These are phyloP conservation scores for Plantago elongata DNA, from an alignment of 257 asterid genomes.

Conservation along the genomic window DNA sequence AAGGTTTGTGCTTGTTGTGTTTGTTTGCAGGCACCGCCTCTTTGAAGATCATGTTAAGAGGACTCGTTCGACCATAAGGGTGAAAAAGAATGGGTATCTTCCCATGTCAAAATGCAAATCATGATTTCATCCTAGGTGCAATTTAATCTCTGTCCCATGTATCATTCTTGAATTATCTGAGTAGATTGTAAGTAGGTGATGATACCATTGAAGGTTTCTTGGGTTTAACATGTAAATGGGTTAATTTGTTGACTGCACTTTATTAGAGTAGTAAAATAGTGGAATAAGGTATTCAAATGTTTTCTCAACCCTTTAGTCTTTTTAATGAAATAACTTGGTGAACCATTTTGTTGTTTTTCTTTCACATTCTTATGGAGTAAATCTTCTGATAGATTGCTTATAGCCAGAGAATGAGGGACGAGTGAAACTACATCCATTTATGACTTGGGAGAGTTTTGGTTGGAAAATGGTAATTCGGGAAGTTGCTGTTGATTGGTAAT, in stretches of 20 bases:
- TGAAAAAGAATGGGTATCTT: conserved; percentile 42
- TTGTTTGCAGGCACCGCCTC: conserved; percentile 59
- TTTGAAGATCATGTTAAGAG: conserved; percentile 59
- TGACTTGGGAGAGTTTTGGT: no score
- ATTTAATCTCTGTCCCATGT: background rate
- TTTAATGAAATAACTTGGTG: no score
- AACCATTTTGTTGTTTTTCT: no score
- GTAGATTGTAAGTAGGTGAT: background rate
- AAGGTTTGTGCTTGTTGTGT: background rate
- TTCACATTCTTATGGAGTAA: no score
- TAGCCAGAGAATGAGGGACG: no score
- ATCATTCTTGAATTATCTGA: background rate
- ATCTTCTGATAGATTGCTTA: no score
- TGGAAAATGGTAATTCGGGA: no score
- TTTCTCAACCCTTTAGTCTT: no score
- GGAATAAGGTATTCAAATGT: no score
- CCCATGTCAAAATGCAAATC: conserved; percentile 39
- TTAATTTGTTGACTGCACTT: background rate
- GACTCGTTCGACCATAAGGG: conserved; percentile 79
- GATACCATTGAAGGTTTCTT: background rate
- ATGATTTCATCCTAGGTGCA: background rate
- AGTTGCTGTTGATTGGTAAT: no score
- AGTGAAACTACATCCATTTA: no score
- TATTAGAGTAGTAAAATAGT: no score
- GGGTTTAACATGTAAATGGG: background rate